phyloP scores from a whole-genome alignment of 2,329 filamentous ascomycete genomes.

The Apiospora phragmitis region DNA sequence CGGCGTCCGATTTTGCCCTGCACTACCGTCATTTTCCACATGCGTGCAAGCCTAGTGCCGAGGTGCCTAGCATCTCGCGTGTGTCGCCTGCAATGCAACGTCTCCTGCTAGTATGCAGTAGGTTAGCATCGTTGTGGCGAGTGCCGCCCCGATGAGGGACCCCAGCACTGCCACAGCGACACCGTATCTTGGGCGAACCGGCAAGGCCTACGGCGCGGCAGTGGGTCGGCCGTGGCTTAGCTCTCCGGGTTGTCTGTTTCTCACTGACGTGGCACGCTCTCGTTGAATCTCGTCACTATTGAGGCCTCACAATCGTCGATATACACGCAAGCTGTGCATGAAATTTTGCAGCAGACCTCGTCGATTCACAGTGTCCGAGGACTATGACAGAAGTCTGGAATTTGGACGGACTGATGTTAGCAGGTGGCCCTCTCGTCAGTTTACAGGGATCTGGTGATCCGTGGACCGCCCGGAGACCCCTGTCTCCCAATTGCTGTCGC shows the following conservation, averaged over 20 bases:
- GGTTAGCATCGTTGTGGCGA: background rate
- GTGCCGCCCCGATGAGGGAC: background rate
- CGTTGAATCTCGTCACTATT: background rate
- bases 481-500: constrained; percentile 32
- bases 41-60: background rate
- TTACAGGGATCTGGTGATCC: background rate
- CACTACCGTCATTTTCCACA: constrained; percentile 6
- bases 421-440: background rate
- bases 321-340: background rate
- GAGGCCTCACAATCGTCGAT: constrained; percentile 3
- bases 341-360: background rate
- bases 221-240: constrained; percentile 10
- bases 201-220: constrained; percentile 1
- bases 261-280: constrained; percentile 10
- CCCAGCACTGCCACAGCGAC: constrained; percentile 4
- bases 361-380: background rate
- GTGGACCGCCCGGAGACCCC: constrained; percentile 8
- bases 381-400: background rate
- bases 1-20: constrained; percentile 5
- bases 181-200: constrained; percentile 4
- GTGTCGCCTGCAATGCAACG: background rate
- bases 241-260: background rate
- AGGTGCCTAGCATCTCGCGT: background rate
- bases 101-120: background rate
- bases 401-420: background rate